Evolutionary conservation across 2,329 filamentous ascomycete genomes (phyloP), one percentile per base, ranked within the genome.

Genomic region (Epicoccum sorghinum): DNA sequence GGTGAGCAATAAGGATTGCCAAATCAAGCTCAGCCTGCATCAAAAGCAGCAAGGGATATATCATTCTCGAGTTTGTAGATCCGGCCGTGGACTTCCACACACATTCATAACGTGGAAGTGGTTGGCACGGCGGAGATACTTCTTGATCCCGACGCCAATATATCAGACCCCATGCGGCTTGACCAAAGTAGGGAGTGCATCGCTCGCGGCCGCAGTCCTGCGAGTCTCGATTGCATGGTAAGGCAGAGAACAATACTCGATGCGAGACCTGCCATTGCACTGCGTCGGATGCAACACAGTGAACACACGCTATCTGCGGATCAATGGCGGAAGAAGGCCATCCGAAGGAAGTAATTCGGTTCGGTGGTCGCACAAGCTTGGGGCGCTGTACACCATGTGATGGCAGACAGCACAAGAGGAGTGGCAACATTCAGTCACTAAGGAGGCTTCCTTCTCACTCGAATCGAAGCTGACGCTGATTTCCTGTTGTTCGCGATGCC

Each of bases 11-110:
- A 13, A 37, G 25, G 25, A 32, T 32, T 54, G 25, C 45, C 52
- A 25, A 7, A 22, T 54, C 30, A 27, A 44, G 45, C 40, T 10
- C 41, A n/a, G 41, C 40, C 29, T 54, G 52, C 52, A 54, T 49
- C 9, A n/a, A 37, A 13, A 13, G 24, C 40, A 37, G 45, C 52
- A 54, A 54, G 40, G 45, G 40, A 24, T n/a, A 37, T 3, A 14
- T 12, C 6, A n/a, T 42, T 35, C 25, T 44, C 12, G 3, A 35
- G 7, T 35, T 7, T 13, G 22, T 32, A 33, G 14, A n/a, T 29
- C 13, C 10, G 38, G 7, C 10, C 25, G 25, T 14, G 25, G 33
- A 18, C 33, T 13, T 13, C 30, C 10, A 10, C 13, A 37, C 4
- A 7, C 13, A 22, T 18, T 29, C 29, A 18, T 12, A 12, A 33